Evolutionary conservation across 495 filamentous ascomycete species (phyloP).

Genomic region (Emericellopsis terricola): DNA sequence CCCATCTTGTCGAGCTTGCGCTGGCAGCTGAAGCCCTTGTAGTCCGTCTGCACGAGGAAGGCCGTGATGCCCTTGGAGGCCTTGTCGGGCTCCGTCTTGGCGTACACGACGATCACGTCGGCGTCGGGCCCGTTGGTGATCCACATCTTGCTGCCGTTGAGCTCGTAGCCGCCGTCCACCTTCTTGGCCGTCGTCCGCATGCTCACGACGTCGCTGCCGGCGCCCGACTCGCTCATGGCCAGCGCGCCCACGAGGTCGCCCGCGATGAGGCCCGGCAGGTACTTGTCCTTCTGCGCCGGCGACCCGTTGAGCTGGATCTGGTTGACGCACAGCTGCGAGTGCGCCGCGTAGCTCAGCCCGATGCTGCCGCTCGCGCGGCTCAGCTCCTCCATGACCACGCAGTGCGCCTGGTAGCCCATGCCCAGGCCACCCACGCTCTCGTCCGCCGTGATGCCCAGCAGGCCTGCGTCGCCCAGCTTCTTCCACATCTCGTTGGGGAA

Average conservation of each 20-base stretch:
- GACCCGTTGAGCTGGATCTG: slow-evolving; percentile 87
- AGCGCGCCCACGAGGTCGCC: slow-evolving; percentile 75
- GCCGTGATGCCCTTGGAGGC: slow-evolving; percentile 89
- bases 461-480: slow-evolving; percentile 80
- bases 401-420: slow-evolving; percentile 95
- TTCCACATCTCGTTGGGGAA: slow-evolving; percentile 88
- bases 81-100: slow-evolving; percentile 70
- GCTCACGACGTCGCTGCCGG: slow-evolving; percentile 84
- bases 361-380: slow-evolving; percentile 57
- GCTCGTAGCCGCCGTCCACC: slow-evolving; percentile 68
- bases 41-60: slow-evolving; percentile 64
- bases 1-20: slow-evolving; percentile 95
- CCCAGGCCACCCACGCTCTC: slow-evolving; percentile 82
- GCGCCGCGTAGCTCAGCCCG: slow-evolving; percentile 80
- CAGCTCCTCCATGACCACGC: slow-evolving; percentile 85
- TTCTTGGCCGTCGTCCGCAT: slow-evolving; percentile 76
- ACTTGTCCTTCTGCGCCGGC: slow-evolving; percentile 55
- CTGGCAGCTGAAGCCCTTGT: slow-evolving; percentile 65
- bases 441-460: slow-evolving; percentile 86
- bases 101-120: slow-evolving; percentile 78
- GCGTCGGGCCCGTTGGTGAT: slow-evolving; percentile 97
- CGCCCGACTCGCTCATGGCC: slow-evolving; percentile 87
- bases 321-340: slow-evolving; percentile 93
- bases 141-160: slow-evolving; percentile 98
- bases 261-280: slow-evolving; percentile 64